Evolutionary conservation across 192 early-diverging fungal species (phyloP).

Genomic region (Piromyces finnis): DNA sequence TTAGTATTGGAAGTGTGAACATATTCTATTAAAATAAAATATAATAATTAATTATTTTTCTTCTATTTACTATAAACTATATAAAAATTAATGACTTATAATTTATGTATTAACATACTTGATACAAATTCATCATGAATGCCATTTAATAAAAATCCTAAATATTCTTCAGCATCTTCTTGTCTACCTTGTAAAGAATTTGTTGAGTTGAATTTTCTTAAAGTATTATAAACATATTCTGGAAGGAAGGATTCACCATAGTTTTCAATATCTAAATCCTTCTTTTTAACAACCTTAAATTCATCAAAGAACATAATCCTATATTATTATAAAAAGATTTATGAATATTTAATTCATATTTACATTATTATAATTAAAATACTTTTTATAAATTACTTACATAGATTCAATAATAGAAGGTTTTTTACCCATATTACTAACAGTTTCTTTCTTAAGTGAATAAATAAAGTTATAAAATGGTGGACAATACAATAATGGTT

Average conservation of each 20-base stretch:
- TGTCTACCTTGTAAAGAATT: constrained; percentile 77
- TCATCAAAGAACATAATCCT: constrained; percentile 44
- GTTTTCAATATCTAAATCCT: constrained; percentile 6
- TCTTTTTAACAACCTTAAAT: constrained; percentile 17
- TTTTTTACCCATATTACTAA: constrained; percentile 50
- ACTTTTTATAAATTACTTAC: too few species aligned
- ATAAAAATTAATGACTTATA: too few species aligned
- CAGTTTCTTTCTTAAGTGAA: constrained; percentile 37
- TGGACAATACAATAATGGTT: constrained; percentile 78
- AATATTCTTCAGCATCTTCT: constrained; percentile 94
- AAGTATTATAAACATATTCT: constrained; percentile 79
- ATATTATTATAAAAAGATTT: neutral
- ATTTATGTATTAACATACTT: neutral
- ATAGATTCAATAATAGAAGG: constrained; percentile 76
- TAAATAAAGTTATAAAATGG: constrained; percentile 81
- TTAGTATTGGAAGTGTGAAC: neutral
- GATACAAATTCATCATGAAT: constrained; percentile 68
- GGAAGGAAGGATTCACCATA: constrained; percentile 70
- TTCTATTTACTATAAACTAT: too few species aligned
- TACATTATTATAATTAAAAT: too few species aligned
- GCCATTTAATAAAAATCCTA: constrained; percentile 81
- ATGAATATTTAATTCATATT: neutral
- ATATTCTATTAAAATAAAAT: neutral
- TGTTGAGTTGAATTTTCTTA: constrained; percentile 58
- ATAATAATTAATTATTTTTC: too few species aligned